These are phyloP conservation scores for Agarophyton chilense DNA, from an alignment of 23 red algal species.

Conservation along the genomic window DNA sequence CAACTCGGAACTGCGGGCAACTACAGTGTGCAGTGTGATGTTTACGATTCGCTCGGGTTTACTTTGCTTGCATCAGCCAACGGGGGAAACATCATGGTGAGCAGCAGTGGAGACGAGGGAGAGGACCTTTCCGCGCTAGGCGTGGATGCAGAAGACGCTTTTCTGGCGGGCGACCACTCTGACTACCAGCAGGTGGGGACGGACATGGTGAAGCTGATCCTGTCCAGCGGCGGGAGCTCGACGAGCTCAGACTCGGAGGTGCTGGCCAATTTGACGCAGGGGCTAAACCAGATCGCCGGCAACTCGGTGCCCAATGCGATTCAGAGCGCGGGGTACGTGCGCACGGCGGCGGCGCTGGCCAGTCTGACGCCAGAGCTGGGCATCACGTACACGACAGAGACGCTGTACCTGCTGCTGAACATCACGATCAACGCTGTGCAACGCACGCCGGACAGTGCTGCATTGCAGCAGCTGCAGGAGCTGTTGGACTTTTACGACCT, in stretches of 20 bases:
- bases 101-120: no score
- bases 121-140: constrained; percentile 11
- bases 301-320: constrained; percentile 67
- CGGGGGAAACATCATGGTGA: constrained; percentile 47
- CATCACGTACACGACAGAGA: constrained; percentile 37
- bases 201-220: constrained; percentile 70
- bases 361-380: constrained; percentile 45
- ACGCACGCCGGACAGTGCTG: constrained; percentile 51
- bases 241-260: constrained; percentile 19
- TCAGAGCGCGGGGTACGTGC: constrained; percentile 64
- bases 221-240: constrained; percentile 20
- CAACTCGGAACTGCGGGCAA: constrained; percentile 44
- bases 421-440: constrained; percentile 64
- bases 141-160: constrained; percentile 40
- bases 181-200: constrained; percentile 49
- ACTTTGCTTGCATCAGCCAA: constrained; percentile 37
- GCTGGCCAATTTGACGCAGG: constrained; percentile 63
- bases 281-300: constrained; percentile 54
- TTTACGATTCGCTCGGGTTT: constrained; percentile 59
- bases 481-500: constrained; percentile 60
- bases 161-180: constrained; percentile 63
- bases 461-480: constrained; percentile 46
- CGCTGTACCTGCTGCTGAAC: constrained; percentile 66
- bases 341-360: constrained; percentile 51
- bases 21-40: constrained; percentile 49